Percentiles rank a stretch among this genome's conserved stretches.
These are phyloP conservation scores for Cladophialophora chaetospira DNA, from an alignment of 2,329 filamentous ascomycete species.

Conservation along the genomic window DNA sequence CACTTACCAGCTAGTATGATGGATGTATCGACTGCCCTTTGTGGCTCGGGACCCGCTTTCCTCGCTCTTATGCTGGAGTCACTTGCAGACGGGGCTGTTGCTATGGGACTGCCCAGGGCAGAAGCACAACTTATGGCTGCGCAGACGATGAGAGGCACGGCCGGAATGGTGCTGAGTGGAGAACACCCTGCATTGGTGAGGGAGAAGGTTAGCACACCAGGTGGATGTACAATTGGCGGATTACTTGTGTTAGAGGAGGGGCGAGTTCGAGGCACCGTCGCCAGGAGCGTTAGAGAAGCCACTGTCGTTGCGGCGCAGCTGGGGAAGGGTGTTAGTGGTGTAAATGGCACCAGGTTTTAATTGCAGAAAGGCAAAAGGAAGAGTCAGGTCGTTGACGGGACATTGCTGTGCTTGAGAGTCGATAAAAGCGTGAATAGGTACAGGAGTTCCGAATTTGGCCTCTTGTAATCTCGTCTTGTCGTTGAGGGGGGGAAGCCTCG, in stretches of 20 bases:
- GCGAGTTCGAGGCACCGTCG: slow-evolving; percentile 69
- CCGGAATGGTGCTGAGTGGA: slow-evolving; percentile 58
- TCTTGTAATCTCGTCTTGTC: too few species aligned
- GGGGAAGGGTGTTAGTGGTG: slow-evolving; percentile 39
- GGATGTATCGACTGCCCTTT: slow-evolving; percentile 35
- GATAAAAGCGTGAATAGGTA: too few species aligned
- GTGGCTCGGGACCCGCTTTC: slow-evolving; percentile 63
- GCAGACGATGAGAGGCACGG: slow-evolving; percentile 63
- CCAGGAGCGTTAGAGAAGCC: slow-evolving; percentile 64
- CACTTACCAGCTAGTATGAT: slow-evolving; percentile 29
- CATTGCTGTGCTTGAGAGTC: slow-evolving; percentile 8
- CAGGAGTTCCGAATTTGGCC: too few species aligned
- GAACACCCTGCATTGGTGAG: slow-evolving; percentile 62
- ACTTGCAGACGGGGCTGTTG: slow-evolving; percentile 62
- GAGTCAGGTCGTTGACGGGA: not conserved
- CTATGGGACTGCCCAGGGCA: slow-evolving; percentile 62
- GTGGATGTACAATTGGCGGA: slow-evolving; percentile 65
- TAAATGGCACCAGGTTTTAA: slow-evolving; percentile 33
- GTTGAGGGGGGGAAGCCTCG: too few species aligned
- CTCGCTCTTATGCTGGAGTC: slow-evolving; percentile 62
- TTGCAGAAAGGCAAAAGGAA: slow-evolving; percentile 7
- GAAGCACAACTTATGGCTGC: slow-evolving; percentile 64
- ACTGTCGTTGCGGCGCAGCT: slow-evolving; percentile 60
- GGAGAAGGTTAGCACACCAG: slow-evolving; percentile 64
- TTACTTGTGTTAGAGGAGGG: slow-evolving; percentile 73